Evolutionary conservation across 1,284 basidiomycete species (phyloP).

Genomic region (Takashimella tepidaria): DNA sequence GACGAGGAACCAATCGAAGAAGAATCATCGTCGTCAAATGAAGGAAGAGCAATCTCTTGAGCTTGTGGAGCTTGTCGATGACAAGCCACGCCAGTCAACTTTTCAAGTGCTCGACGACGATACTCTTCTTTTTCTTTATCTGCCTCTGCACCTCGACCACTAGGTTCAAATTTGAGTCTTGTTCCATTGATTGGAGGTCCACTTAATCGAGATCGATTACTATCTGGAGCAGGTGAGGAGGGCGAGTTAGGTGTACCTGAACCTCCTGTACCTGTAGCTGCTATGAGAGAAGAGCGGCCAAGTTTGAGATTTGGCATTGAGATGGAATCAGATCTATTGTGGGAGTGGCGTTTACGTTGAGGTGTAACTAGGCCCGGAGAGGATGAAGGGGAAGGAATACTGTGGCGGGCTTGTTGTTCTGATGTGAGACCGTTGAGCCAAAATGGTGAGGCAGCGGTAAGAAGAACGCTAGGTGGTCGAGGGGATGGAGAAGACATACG

Average conservation of each 20-base stretch:
- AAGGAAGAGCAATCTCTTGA: constrained; percentile 35
- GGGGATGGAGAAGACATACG: not conserved
- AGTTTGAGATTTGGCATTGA: constrained; percentile 43
- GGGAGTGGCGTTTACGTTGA: constrained; percentile 33
- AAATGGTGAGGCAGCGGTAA: constrained; percentile 2
- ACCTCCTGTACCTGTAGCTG: constrained; percentile 24
- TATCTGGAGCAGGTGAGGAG: constrained; percentile 3
- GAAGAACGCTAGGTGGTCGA: constrained; percentile 12
- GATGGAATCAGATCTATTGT: constrained; percentile 45
- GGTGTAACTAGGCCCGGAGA: constrained; percentile 12
- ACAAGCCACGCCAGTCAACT: constrained; percentile 30
- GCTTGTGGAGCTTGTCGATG: constrained; percentile 6
- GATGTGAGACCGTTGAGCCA: constrained; percentile 1
- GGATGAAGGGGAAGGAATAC: constrained; percentile 12
- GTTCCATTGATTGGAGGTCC: constrained; percentile 17
- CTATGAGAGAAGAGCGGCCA: not conserved
- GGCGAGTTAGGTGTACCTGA: constrained; percentile 38
- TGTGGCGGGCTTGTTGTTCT: not conserved
- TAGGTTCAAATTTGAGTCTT: constrained; percentile 41
- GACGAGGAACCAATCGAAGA: constrained; percentile 25
- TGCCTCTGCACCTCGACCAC: constrained; percentile 36
- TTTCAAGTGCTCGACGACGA: constrained; percentile 38
- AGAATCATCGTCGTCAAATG: constrained; percentile 40
- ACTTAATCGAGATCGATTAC: constrained; percentile 12
- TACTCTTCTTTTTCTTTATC: constrained; percentile 42